A percentile compares a stretch with the other conserved stretches of the same genome.
phyloP scores from a whole-genome alignment of 805 yeast genomes.

The Wickerhamiella shivajii region DNA sequence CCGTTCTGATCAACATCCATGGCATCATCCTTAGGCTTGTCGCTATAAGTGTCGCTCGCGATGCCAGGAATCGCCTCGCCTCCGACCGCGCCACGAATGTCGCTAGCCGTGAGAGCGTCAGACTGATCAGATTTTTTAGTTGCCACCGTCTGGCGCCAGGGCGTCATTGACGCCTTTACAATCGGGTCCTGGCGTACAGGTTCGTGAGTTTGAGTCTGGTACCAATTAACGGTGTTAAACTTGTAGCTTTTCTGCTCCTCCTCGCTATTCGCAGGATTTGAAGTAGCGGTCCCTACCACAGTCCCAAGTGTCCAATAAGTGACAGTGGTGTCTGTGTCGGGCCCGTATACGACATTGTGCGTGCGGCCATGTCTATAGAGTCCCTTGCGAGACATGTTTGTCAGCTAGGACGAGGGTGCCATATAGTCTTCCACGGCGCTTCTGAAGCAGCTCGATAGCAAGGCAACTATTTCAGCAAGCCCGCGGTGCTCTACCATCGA shows the following conservation, averaged over 20 bases:
- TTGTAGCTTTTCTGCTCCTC: not conserved
- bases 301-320: conserved; percentile 14
- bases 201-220: too few relatives aligned
- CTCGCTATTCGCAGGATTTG: not conserved
- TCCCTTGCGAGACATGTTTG: conserved; percentile 6
- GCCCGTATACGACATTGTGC: conserved; percentile 17
- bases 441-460: too few relatives aligned
- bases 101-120: conserved; percentile 30
- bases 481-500: too few relatives aligned
- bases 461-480: too few relatives aligned
- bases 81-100: conserved; percentile 43
- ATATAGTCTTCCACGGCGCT: too few relatives aligned
- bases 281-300: not conserved
- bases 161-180: too few relatives aligned
- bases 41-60: conserved; percentile 6
- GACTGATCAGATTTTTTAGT: too few relatives aligned
- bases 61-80: conserved; percentile 35
- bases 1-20: too few relatives aligned
- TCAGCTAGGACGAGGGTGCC: too few relatives aligned
- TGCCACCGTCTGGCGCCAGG: too few relatives aligned
- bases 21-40: too few relatives aligned
- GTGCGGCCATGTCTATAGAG: conserved; percentile 10
- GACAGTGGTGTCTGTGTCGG: conserved; percentile 15
- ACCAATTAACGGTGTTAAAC: not conserved
- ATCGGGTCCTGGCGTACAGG: too few relatives aligned